Evolutionary conservation across 2,329 filamentous ascomycete genomes (phyloP).

Genomic region (Cercospora sp.): DNA sequence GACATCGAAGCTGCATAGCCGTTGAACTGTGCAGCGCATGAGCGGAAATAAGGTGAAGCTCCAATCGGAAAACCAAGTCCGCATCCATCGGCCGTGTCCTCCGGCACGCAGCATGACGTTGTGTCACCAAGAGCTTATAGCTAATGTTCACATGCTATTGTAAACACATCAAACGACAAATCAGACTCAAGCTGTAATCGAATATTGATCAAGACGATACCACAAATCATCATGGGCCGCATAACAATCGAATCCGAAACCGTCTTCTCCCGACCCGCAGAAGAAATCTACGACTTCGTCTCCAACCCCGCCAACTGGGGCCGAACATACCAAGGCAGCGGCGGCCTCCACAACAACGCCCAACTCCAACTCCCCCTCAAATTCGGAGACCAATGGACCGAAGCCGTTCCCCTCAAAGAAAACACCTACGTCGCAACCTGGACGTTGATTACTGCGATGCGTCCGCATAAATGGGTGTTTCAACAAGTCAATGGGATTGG

Average conservation of each 20-base stretch:
- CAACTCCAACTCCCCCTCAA: not conserved
- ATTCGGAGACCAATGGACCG: not conserved
- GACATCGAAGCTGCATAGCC: not conserved
- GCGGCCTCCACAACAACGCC: not conserved
- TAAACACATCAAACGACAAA: not conserved
- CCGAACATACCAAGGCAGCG: not conserved
- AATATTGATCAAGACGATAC: not conserved
- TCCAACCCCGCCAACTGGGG: constrained; percentile 5
- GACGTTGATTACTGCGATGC: not conserved
- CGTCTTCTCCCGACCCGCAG: not conserved
- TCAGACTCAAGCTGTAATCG: not conserved
- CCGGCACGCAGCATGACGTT: not conserved
- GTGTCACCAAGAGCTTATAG: not conserved
- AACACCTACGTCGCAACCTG: not conserved
- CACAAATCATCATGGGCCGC: not conserved
- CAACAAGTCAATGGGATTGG: not conserved
- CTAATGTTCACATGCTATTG: not conserved
- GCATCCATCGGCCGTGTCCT: not conserved
- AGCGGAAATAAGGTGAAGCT: not conserved
- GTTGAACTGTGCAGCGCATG: not conserved
- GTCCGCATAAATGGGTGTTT: not conserved
- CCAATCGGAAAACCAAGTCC: not conserved
- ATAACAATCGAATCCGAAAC: constrained; percentile 7
- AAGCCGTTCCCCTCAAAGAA: not conserved
- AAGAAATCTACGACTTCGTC: constrained; percentile 11